Evolutionary conservation across 179 eudicot genomes (phyloP), one percentile per base, ranked within the genome.

Genomic region (Beta lomatogona): DNA sequence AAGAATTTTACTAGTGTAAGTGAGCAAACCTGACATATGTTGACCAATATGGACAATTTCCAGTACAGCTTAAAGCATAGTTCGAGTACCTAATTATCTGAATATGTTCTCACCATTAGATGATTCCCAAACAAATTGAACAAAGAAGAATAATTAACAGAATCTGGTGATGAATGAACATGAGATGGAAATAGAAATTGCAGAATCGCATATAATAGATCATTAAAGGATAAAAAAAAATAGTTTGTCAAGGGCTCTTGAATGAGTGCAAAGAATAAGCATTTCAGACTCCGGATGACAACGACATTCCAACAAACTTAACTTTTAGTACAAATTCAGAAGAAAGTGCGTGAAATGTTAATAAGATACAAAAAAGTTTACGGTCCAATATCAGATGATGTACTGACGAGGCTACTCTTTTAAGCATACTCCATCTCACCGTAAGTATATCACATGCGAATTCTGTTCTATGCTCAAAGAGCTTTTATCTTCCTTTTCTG

Each of bases 1-100:
- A 75, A 50, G 58, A n/a, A 36, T 11, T 10, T 54, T 28, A 59
- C 25, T 57, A 58, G 77, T 71, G 59, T 9, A 82, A 79, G 61
- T 28, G 58, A 75, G 74, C 87, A 59, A 82, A 94, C 99, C 99
- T 92, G 85, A 94, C 81, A 77, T 83, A 90, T 54, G 97, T 94
- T 48, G 92, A 82, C 87, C 91, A 88, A 76, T 82, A 77, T 55
- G 93, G 92, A 77, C 93, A 86, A 67, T 76, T 84, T 64, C 93
- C 94, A 53, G 91, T 54, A 77, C 94, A 92, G 79, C 82, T 90
- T 61, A 92, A 80, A 81, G 97, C 97, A 87, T 95, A 94, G 83
- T 94, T 88, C 21, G 91, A 90, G 83, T 95, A 95, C 87, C 99
- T 89, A 80, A 92, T 89, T 31, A 89, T 85, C 99, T 95, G 91